phyloP scores from a whole-genome alignment of 2,329 filamentous ascomycete species.

The Aspergillus sp. region DNA sequence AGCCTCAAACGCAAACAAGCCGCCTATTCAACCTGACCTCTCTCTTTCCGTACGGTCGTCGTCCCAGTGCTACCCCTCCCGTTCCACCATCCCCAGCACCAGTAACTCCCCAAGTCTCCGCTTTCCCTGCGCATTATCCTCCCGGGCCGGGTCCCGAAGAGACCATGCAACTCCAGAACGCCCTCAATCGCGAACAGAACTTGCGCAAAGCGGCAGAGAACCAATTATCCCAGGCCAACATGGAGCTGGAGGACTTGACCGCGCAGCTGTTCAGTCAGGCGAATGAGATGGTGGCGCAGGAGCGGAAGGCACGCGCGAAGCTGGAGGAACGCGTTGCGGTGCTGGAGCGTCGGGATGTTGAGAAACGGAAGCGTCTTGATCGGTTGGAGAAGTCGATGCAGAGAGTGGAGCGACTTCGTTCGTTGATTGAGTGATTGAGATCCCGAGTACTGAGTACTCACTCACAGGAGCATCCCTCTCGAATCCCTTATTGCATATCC shows the following conservation, averaged over 20 bases:
- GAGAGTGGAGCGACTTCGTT: conserved; percentile 51
- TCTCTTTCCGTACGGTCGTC: conserved; percentile 29
- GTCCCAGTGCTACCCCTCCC: conserved; percentile 24
- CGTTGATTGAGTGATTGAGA: conserved; percentile 37
- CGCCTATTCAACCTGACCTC: conserved; percentile 33
- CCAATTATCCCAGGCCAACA: conserved; percentile 46
- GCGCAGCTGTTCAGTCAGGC: conserved; percentile 54
- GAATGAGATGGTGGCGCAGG: conserved; percentile 58
- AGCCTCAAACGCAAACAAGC: conserved; percentile 19
- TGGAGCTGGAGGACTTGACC: conserved; percentile 55
- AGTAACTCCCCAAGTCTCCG: conserved; percentile 8
- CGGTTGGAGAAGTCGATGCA: conserved; percentile 49
- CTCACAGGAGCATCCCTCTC: not conserved
- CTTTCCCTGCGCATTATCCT: conserved; percentile 7
- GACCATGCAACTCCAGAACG: conserved; percentile 42
- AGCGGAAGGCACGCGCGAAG: conserved; percentile 50
- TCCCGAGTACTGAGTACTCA: no score
- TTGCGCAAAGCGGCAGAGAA: conserved; percentile 51
- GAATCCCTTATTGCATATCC: no score
- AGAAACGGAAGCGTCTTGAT: conserved; percentile 46
- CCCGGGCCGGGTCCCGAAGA: conserved; percentile 15
- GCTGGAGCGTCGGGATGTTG: conserved; percentile 39
- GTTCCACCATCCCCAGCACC: conserved; percentile 12
- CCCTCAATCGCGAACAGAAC: conserved; percentile 47
- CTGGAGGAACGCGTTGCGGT: conserved; percentile 41